Evolutionary conservation across 495 filamentous ascomycete genomes (phyloP), one percentile per base, ranked within the genome.

Genomic region (Hypoxylon perforatum): DNA sequence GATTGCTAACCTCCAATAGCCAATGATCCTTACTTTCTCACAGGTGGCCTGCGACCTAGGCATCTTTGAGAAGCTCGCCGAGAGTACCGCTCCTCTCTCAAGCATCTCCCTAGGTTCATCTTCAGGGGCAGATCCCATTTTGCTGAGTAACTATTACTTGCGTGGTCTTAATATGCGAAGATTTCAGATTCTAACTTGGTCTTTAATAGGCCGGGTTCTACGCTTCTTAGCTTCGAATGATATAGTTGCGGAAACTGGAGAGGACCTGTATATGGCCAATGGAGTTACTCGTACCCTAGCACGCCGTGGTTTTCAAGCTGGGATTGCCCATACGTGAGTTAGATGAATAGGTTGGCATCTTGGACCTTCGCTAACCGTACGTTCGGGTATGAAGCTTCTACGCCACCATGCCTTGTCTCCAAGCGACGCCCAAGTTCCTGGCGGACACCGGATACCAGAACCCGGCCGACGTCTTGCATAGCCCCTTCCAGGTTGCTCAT

Each of bases 181-280:
- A 22, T 21, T 4, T 33, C 54, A 54, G 50, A 66, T 36, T 4
- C 6, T 8, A 33, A 3, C 5, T 54, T 54, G 15, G 11, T 15
- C 45, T n/a, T n/a, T n/a, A n/a, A n/a, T n/a, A 82, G 80, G 76
- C 36, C 78, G 83, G 33, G 30, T 86, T 52, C 61, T 83, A 17
- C 77, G 82, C 9, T 81, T 80, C 65, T 61, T 83, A n/a, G 77
- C 77, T 3, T 76, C 81, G 6, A 71, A 70, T 38, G 55, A 64
- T 21, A 61, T 74, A 12, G 70, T 85, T 45, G 61, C 67, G n/a
- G 79, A 85, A 63, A 65, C 65, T 0, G 72, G 59, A 6, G 19
- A 60, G 8, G 75, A 82, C 41, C 21, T 61, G 11, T 86, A 76
- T 44, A 48, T 50, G 0, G 75, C 78, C 3, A 81, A 65, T 39